These are phyloP conservation scores for Kokia cookei DNA, from an alignment of 441 rosid species.

Conservation along the genomic window DNA sequence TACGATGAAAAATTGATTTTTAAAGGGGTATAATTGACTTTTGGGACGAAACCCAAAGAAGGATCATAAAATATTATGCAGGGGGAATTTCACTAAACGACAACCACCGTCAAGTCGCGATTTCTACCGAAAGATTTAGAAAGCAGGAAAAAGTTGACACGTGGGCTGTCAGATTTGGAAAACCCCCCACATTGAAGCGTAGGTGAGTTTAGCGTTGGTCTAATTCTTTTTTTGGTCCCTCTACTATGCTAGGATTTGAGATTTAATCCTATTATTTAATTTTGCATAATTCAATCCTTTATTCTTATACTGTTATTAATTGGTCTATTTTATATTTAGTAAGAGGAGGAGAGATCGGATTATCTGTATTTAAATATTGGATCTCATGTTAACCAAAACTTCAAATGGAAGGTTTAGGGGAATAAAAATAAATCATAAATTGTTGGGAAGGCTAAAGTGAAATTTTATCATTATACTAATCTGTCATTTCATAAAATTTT, in stretches of 20 bases:
- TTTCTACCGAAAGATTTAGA: conserved; percentile 39
- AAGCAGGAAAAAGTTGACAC: conserved; percentile 14
- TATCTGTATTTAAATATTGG: too few species aligned
- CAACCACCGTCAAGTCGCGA: conserved; percentile 55
- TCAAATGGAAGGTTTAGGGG: too few species aligned
- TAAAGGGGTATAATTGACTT: conserved; percentile 12
- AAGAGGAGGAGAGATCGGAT: too few species aligned
- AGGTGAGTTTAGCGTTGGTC: background rate
- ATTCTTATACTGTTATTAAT: background rate
- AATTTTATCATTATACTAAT: too few species aligned
- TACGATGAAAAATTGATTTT: background rate
- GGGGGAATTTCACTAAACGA: conserved; percentile 22
- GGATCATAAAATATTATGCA: conserved; percentile 2
- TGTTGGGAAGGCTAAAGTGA: too few species aligned
- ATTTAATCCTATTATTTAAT: background rate
- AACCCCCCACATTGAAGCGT: conserved; percentile 18
- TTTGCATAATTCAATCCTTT: too few species aligned
- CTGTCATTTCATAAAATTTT: too few species aligned
- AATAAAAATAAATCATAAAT: too few species aligned
- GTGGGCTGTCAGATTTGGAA: conserved; percentile 35
- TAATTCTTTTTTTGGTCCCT: background rate
- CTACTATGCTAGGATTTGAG: too few species aligned
- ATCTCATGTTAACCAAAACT: too few species aligned
- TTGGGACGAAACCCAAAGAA: background rate
- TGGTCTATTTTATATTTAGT: background rate